Conservation (phyloP, 164 flowering plant genomes). For the Magnolia kwangsiensis region DNA sequence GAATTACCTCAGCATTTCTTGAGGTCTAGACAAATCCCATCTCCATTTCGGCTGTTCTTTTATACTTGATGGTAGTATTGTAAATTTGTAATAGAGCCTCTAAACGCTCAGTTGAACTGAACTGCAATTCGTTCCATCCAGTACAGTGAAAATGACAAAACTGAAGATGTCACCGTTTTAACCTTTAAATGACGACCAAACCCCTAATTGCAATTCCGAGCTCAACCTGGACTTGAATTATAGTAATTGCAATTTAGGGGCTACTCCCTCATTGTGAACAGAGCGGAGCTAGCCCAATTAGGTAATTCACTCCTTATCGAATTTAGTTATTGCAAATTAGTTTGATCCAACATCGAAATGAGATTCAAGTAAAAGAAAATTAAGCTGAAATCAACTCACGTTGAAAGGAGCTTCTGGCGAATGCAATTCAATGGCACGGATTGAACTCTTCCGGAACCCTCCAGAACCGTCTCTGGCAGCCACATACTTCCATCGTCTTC, state of each 20-base stretch:
- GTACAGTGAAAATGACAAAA: not conserved
- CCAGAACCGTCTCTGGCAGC: conserved; percentile 39
- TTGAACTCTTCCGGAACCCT: conserved; percentile 39
- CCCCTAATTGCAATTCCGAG: no score
- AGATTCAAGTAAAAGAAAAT: not conserved
- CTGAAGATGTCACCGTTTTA: not conserved
- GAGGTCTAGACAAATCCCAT: no score
- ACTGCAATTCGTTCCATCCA: not conserved
- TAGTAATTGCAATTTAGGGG: no score
- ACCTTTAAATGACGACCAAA: no score
- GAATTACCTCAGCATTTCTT: not conserved
- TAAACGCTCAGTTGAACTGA: not conserved
- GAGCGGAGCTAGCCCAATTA: no score
- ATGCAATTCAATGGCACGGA: conserved; percentile 70
- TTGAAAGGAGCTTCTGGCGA: conserved; percentile 61
- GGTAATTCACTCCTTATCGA: not conserved
- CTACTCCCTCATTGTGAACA: no score
- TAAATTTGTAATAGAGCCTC: not conserved
- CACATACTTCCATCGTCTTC: conserved; percentile 72
- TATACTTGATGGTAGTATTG: no score
- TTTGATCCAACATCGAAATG: not conserved
- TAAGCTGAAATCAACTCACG: conserved; percentile 29
- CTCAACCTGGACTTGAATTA: no score
- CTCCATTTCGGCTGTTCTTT: no score
- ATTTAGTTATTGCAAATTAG: not conserved